Percentiles rank a stretch among this genome's conserved stretches.
Evolutionary conservation across 2,329 filamentous ascomycete species (phyloP).

Genomic region (Hypoxylon sp.): DNA sequence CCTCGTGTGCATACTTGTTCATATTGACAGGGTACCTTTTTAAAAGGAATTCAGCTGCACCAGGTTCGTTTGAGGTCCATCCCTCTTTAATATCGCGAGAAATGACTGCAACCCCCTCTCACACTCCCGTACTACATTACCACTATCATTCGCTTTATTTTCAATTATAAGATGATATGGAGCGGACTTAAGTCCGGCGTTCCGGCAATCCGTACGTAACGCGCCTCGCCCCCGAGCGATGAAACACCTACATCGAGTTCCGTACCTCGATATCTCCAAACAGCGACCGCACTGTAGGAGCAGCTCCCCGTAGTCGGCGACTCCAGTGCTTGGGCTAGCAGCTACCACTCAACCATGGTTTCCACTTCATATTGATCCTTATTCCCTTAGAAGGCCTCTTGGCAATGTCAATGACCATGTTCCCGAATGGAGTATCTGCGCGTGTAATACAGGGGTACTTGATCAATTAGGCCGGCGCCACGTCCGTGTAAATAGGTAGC

Average conservation of each 20-base stretch:
- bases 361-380: not conserved
- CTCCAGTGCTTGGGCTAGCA: slow-evolving; percentile 30
- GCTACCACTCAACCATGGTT: not conserved
- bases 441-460: not conserved
- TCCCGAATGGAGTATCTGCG: not conserved
- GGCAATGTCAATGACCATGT: not conserved
- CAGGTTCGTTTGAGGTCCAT: not conserved
- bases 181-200: not conserved
- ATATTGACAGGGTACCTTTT: not conserved
- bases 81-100: slow-evolving; percentile 3
- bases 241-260: slow-evolving; percentile 14
- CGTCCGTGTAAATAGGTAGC: too few relatives aligned
- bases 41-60: not conserved
- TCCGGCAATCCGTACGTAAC: slow-evolving; percentile 1
- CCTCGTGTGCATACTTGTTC: not conserved
- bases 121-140: not conserved
- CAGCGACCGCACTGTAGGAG: not conserved
- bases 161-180: slow-evolving; percentile 1
- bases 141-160: not conserved
- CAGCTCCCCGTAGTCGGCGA: not conserved
- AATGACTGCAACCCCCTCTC: slow-evolving; percentile 1
- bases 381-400: not conserved
- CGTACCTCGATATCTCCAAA: not conserved
- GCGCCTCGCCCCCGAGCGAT: not conserved
- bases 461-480: not conserved